Evolutionary conservation across 2,329 filamentous ascomycete species (phyloP).

Genomic region (Fusarium kyushuense): DNA sequence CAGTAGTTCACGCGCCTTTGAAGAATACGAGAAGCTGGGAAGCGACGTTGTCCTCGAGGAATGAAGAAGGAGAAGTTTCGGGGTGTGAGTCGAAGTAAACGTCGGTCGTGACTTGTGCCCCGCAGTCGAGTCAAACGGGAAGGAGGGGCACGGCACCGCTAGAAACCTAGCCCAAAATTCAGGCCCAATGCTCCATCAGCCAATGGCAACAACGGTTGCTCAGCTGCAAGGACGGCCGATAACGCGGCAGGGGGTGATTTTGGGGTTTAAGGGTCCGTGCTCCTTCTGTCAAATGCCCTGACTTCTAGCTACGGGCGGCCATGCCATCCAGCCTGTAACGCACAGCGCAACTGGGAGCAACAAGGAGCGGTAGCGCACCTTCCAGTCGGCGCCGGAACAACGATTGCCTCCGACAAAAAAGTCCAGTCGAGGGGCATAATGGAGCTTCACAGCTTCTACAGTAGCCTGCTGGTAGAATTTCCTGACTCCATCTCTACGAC

Average conservation of each 20-base stretch:
- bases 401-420: conserved; percentile 47
- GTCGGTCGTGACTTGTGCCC: conserved; percentile 47
- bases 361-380: conserved; percentile 7
- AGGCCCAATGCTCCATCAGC: conserved; percentile 43
- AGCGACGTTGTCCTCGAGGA: conserved; percentile 32
- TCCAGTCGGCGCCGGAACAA: conserved; percentile 47
- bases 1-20: conserved; percentile 33
- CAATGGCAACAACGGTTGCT: conserved; percentile 35
- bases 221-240: conserved; percentile 33
- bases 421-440: conserved; percentile 43
- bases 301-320: conserved; percentile 12
- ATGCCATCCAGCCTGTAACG: conserved; percentile 6
- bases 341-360: conserved; percentile 4
- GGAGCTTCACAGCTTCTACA: conserved; percentile 50
- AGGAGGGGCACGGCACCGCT: conserved; percentile 46
- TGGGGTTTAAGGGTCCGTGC: conserved; percentile 43
- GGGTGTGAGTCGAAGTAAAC: conserved; percentile 47
- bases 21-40: conserved; percentile 27
- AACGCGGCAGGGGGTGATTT: conserved; percentile 33
- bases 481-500: conserved; percentile 47
- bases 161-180: conserved; percentile 43
- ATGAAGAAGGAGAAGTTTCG: conserved; percentile 34
- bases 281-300: conserved; percentile 38
- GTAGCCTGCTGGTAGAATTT: conserved; percentile 50
- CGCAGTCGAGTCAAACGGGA: conserved; percentile 43